A percentile compares a stretch with the other conserved stretches of the same genome.
phyloP scores from a whole-genome alignment of 2,329 filamentous ascomycete genomes.

The Grosmannia serpens region DNA sequence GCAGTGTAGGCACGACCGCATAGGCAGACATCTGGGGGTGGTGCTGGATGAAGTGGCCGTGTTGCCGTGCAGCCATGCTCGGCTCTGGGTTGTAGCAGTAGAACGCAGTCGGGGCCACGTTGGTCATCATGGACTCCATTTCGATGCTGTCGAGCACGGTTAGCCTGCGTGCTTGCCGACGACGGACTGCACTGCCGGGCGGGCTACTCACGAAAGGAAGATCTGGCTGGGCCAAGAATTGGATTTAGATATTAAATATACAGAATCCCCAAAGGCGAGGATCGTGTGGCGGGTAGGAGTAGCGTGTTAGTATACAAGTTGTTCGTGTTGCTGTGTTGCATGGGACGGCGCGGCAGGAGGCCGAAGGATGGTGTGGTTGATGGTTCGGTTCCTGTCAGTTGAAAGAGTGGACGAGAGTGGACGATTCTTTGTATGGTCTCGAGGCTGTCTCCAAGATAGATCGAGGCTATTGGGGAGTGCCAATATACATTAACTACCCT shows the following conservation, averaged over 20 bases:
- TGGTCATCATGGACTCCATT: constrained; percentile 56
- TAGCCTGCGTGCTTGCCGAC: not conserved
- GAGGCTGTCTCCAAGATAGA: not conserved
- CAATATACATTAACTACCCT: constrained; percentile 20
- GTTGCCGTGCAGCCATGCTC: constrained; percentile 59
- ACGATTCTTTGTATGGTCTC: constrained; percentile 1
- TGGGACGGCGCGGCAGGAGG: constrained; percentile 20
- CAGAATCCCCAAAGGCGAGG: not conserved
- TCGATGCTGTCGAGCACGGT: not conserved
- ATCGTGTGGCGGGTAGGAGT: not conserved
- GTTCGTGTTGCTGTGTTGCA: constrained; percentile 10
- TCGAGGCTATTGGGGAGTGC: constrained; percentile 5
- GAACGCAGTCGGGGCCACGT: constrained; percentile 64
- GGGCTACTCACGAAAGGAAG: not conserved
- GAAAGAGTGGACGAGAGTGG: constrained; percentile 35
- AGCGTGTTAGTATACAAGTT: constrained; percentile 17
- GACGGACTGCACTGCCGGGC: not conserved
- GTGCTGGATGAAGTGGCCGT: constrained; percentile 62
- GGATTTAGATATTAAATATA: constrained; percentile 9
- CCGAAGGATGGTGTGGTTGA: constrained; percentile 27
- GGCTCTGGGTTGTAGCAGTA: constrained; percentile 80
- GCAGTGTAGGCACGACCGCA: constrained; percentile 44
- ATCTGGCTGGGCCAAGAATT: constrained; percentile 13
- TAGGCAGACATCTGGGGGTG: constrained; percentile 40
- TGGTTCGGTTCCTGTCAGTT: constrained; percentile 18